Evolutionary conservation across 2,329 filamentous ascomycete species (phyloP), one percentile per base, ranked within the genome.

Genomic region (Coniochaeta ligniaria): DNA sequence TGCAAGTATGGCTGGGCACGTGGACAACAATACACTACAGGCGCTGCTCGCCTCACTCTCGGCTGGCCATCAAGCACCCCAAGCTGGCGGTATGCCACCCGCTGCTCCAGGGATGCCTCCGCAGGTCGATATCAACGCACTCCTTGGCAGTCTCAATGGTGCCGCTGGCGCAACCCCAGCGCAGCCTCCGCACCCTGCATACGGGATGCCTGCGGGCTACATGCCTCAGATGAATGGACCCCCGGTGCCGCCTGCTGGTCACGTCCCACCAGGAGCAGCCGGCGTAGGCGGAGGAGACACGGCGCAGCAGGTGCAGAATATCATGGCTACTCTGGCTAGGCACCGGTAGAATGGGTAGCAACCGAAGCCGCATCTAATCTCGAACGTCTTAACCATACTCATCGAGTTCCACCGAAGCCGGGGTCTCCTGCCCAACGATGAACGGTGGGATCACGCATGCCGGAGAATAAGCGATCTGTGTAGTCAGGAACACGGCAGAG

Each of bases 121-220:
- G 7, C 74, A 75, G 45, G 66, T 76, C 52, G 78, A 82, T 61
- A 72, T 83, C n/a, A 76, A 80, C 38, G 75, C 79, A 16, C 70
- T 82, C 20, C 68, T 83, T 7, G 72, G 74, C 41, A 77, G 70
- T 45, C 70, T 82, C 5, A 70, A 74, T 14, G 66, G 54, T 20
- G 54, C 65, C 57, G 45, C 63, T 55, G 59, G 64, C 17, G 58
- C 59, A 12, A 58, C 62, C 22, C 52, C 61, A 2, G 50, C 45
- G 8, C 52, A 60, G 11, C 43, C 47, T 1, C 24, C 60, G n/a
- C 56, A 33, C 0, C 52, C 50, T 50, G 28, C 41, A 6, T 38
- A 28, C 28, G 38, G 24, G 7, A 36, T 63, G 58, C 54, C 33
- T 66, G 65, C 33, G 60, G 55, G 17, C 56, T 62, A 9, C 52